phyloP scores from a whole-genome alignment of 2,329 filamentous ascomycete species.

The Cadophora sp. region DNA sequence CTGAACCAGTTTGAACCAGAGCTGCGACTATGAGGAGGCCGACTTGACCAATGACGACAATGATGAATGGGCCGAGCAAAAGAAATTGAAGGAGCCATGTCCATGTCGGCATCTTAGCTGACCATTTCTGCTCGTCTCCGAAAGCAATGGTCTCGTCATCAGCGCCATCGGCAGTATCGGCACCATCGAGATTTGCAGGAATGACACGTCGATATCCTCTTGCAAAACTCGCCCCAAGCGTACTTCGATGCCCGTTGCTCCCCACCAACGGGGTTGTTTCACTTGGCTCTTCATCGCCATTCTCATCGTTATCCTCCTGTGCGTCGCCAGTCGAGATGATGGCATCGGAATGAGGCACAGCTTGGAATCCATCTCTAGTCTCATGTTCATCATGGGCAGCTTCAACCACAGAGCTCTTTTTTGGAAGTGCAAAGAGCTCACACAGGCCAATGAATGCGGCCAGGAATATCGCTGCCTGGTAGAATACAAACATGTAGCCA shows the following conservation, averaged over 20 bases:
- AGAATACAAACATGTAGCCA: constrained; percentile 83
- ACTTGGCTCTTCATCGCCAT: constrained; percentile 48
- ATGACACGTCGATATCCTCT: constrained; percentile 53
- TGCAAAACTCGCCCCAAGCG: constrained; percentile 63
- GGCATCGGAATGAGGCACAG: constrained; percentile 45
- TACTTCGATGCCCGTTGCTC: constrained; percentile 53
- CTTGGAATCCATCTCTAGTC: constrained; percentile 48
- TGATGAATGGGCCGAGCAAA: constrained; percentile 76
- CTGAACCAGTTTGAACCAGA: constrained; percentile 80
- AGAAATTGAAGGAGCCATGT: constrained; percentile 89
- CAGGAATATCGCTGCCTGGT: constrained; percentile 77
- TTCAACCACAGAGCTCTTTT: constrained; percentile 72
- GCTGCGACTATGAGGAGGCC: constrained; percentile 75
- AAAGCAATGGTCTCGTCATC: constrained; percentile 55
- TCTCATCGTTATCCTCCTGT: constrained; percentile 35
- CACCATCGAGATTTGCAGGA: constrained; percentile 36
- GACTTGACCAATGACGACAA: constrained; percentile 80
- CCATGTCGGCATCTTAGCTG: constrained; percentile 77
- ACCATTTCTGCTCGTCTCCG: constrained; percentile 85
- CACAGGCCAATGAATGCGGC: constrained; percentile 77
- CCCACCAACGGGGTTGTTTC: constrained; percentile 63
- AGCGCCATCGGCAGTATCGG: constrained; percentile 39
- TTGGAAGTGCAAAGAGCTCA: constrained; percentile 80
- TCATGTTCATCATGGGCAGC: constrained; percentile 60
- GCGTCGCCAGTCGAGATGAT: constrained; percentile 48